Conservation (phyloP, 2,329 filamentous ascomycete genomes). For the Camillea tinctor region DNA sequence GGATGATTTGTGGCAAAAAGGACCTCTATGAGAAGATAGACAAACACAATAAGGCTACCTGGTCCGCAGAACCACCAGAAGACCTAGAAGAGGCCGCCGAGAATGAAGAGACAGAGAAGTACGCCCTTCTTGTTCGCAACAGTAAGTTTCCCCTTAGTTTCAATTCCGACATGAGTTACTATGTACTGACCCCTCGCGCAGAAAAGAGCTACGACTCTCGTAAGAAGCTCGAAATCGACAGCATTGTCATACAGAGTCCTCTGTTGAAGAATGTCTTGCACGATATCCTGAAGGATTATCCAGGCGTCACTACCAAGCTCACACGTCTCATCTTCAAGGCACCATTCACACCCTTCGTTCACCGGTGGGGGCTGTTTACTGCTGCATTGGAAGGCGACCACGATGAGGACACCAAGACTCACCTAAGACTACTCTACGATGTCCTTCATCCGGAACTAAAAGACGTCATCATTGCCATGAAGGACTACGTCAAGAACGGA, state of each 20-base stretch:
- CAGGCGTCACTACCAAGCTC: constrained; percentile 48
- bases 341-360: constrained; percentile 52
- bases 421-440: constrained; percentile 36
- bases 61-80: constrained; percentile 42
- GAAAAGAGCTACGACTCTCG: constrained; percentile 42
- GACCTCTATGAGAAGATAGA: constrained; percentile 26
- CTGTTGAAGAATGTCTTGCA: constrained; percentile 47
- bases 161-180: not conserved
- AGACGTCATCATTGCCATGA: constrained; percentile 34
- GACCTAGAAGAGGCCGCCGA: constrained; percentile 47
- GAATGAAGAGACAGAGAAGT: constrained; percentile 49
- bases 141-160: constrained; percentile 31
- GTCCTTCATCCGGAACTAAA: constrained; percentile 38
- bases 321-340: constrained; percentile 48
- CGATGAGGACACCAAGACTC: constrained; percentile 34
- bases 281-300: constrained; percentile 45
- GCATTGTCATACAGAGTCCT: constrained; percentile 48
- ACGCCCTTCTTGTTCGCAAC: constrained; percentile 49
- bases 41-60: constrained; percentile 36
- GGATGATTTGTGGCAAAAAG: constrained; percentile 10
- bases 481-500: constrained; percentile 28
- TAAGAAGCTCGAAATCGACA: constrained; percentile 41
- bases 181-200: not conserved
- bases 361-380: constrained; percentile 47
- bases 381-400: constrained; percentile 28